Conservation (phyloP, 2,329 filamentous ascomycete species). For the Aureobasidium pullulans region DNA sequence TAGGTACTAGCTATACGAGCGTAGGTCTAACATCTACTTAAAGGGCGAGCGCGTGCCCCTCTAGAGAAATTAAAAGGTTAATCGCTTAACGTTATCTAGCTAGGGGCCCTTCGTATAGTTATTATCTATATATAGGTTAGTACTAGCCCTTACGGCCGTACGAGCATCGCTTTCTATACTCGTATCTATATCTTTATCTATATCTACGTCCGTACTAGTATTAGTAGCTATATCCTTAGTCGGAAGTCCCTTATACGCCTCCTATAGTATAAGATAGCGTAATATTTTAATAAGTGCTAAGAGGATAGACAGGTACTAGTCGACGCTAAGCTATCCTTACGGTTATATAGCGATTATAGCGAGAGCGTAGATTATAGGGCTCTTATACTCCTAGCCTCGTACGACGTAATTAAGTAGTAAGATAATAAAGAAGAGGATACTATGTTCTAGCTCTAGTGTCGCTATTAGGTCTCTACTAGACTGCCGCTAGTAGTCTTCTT, state of each 20-base stretch:
- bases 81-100: background rate
- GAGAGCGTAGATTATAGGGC: background rate
- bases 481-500: background rate
- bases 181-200: background rate
- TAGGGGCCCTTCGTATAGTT: background rate
- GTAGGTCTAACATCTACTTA: background rate
- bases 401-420: too few species aligned
- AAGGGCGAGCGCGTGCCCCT: background rate
- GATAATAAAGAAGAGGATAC: background rate
- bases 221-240: background rate
- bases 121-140: background rate
- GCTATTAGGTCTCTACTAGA: background rate
- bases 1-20: background rate
- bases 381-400: background rate
- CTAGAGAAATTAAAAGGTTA: background rate
- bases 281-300: too few species aligned
- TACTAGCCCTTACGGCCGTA: background rate
- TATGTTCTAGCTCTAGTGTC: background rate
- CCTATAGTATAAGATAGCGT: too few species aligned
- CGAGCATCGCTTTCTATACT: background rate
- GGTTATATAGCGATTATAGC: background rate
- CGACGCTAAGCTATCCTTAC: background rate
- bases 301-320: too few species aligned
- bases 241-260: background rate
- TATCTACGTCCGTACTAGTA: background rate